Percentiles rank a stretch among this genome's conserved stretches.
Conservation (phyloP, 2,329 filamentous ascomycete genomes). For the Dactylonectria estremocensis region DNA sequence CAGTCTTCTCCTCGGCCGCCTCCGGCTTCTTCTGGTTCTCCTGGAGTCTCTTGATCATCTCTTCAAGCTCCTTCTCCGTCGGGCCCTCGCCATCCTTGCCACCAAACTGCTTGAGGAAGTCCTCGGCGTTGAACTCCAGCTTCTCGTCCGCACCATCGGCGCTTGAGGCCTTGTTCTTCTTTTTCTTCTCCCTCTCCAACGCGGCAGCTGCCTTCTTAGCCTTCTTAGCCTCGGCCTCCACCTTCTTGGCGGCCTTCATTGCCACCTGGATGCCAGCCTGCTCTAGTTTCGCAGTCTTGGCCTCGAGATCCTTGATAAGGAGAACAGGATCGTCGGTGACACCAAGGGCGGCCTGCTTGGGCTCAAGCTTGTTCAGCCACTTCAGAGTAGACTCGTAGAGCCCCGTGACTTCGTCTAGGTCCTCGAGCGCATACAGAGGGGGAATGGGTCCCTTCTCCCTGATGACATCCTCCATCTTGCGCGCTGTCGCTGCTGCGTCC, state of each 20-base stretch:
- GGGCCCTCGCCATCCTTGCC: slow-evolving; percentile 50
- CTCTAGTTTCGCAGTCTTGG: slow-evolving; percentile 79
- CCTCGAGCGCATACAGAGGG: slow-evolving; percentile 79
- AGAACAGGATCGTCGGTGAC: slow-evolving; percentile 82
- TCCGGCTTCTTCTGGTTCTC: slow-evolving; percentile 39
- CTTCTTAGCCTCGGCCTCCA: slow-evolving; percentile 64
- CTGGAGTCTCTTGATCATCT: slow-evolving; percentile 46
- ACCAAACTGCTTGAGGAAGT: slow-evolving; percentile 59
- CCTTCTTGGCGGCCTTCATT: slow-evolving; percentile 75
- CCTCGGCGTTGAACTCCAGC: slow-evolving; percentile 62
- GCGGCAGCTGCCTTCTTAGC: slow-evolving; percentile 61
- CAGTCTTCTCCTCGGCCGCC: slow-evolving; percentile 12
- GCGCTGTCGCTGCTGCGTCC: slow-evolving; percentile 57
- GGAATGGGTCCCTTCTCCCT: slow-evolving; percentile 69
- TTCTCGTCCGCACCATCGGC: slow-evolving; percentile 56
- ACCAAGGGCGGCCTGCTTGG: slow-evolving; percentile 79
- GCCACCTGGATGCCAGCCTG: slow-evolving; percentile 79
- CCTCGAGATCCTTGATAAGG: slow-evolving; percentile 78
- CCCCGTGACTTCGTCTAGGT: slow-evolving; percentile 77
- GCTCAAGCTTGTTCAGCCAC: slow-evolving; percentile 83
- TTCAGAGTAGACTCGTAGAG: slow-evolving; percentile 73
- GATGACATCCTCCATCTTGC: slow-evolving; percentile 61
- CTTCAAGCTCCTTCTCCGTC: slow-evolving; percentile 47
- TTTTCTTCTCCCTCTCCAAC: slow-evolving; percentile 57
- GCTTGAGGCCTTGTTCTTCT: slow-evolving; percentile 57